A percentile compares a stretch with the other conserved stretches of the same genome.
Conservation (phyloP, 2,329 filamentous ascomycete species). For the Juglanconis juglandina region DNA sequence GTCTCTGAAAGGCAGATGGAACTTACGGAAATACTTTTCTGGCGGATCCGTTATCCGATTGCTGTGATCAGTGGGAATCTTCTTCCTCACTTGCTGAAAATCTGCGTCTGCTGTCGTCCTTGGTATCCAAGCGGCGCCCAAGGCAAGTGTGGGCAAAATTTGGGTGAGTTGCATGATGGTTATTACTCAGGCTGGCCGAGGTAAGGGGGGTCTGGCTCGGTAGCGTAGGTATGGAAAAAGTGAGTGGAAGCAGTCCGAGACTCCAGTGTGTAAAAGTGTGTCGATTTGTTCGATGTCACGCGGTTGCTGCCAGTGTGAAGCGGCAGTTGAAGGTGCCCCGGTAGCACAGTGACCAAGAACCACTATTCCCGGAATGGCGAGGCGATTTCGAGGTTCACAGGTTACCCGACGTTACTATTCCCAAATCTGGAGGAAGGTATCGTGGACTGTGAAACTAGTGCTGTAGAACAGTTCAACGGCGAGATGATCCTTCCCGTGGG, state of each 20-base stretch:
- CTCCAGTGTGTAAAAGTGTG: not conserved
- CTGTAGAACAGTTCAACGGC: too few relatives aligned
- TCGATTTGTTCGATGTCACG: not conserved
- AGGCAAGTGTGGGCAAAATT: conserved; percentile 17
- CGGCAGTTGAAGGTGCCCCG: not conserved
- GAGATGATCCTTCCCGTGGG: too few relatives aligned
- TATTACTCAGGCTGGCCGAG: not conserved
- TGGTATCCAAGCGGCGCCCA: conserved; percentile 10
- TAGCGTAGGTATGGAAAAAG: not conserved
- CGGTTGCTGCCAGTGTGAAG: not conserved
- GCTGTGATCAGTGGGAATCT: conserved; percentile 25
- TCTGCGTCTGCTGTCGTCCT: conserved; percentile 18
- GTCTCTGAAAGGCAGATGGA: not conserved
- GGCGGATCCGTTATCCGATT: conserved; percentile 1
- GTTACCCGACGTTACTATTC: not conserved
- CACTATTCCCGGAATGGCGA: not conserved
- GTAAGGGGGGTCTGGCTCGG: too few relatives aligned
- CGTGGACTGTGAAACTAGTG: not conserved
- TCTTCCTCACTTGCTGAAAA: conserved; percentile 20
- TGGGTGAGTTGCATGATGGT: conserved; percentile 18
- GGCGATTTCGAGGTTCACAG: too few relatives aligned
- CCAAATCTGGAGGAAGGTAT: not conserved
- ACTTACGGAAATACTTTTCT: conserved; percentile 37
- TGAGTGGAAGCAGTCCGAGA: not conserved
- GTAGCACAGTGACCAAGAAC: not conserved